Percentiles rank a stretch among this genome's conserved stretches.
These are phyloP conservation scores for Ceratorhiza oryzae-sativae DNA, from an alignment of 1,284 basidiomycete species.

Conservation along the genomic window DNA sequence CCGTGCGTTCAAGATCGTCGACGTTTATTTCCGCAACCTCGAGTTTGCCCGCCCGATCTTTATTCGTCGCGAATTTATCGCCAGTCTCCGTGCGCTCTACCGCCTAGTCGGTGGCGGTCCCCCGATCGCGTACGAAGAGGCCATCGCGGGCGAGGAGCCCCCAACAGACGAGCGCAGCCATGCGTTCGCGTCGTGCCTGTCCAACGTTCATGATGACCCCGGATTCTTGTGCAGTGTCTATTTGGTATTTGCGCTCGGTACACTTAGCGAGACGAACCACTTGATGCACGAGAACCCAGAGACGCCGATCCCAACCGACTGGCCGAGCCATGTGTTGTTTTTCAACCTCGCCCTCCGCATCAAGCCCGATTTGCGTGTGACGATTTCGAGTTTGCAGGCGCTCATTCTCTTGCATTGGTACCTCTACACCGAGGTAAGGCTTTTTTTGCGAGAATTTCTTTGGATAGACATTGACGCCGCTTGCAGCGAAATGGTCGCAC, in stretches of 20 bases:
- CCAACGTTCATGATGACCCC: conserved; percentile 61
- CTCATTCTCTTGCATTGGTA: conserved; percentile 84
- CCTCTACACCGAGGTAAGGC: conserved; percentile 77
- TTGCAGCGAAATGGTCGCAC: conserved; percentile 79
- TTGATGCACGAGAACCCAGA: conserved; percentile 48
- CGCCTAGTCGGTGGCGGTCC: conserved; percentile 38
- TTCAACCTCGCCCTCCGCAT: conserved; percentile 75
- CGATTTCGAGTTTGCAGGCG: conserved; percentile 78
- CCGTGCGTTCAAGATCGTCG: conserved; percentile 56
- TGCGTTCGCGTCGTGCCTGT: conserved; percentile 16
- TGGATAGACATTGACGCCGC: conserved; percentile 34
- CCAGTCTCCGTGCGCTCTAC: conserved; percentile 68
- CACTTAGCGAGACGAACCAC: conserved; percentile 78
- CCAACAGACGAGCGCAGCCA: conserved; percentile 33
- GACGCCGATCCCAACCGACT: conserved; percentile 53
- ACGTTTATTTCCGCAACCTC: conserved; percentile 74
- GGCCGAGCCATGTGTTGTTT: conserved; percentile 82
- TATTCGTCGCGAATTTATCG: conserved; percentile 67
- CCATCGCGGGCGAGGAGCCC: conserved; percentile 36
- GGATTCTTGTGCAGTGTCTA: conserved; percentile 79
- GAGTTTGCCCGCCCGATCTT: conserved; percentile 80
- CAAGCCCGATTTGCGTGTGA: conserved; percentile 80
- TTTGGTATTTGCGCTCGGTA: conserved; percentile 76
- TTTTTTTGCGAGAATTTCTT: not conserved
- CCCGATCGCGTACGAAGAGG: conserved; percentile 33